These are phyloP conservation scores for Royoungia palumana DNA, from an alignment of 768 basidiomycete genomes.

Conservation along the genomic window DNA sequence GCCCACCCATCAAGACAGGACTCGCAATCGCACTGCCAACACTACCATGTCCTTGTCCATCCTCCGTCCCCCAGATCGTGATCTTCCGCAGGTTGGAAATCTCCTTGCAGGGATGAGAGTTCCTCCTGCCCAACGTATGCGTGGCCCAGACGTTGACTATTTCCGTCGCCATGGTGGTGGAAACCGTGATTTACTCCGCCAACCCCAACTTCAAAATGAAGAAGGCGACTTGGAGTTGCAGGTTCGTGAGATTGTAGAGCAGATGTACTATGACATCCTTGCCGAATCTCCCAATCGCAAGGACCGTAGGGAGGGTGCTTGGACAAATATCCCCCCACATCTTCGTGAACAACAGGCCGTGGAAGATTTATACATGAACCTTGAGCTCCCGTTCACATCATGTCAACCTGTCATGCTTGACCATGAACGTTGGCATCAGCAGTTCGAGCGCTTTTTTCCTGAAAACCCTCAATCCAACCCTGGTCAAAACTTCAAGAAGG, in stretches of 20 bases:
- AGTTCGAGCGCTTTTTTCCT: no score
- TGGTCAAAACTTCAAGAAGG: no score
- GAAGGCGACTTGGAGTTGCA: background rate
- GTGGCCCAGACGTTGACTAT: background rate
- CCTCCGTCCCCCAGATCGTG: background rate
- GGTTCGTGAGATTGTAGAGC: background rate
- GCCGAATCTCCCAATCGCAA: background rate
- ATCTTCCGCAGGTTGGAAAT: no score
- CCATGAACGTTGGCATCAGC: background rate
- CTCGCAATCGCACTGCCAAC: no score
- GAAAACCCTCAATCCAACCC: no score
- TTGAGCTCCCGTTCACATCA: constrained; percentile 18
- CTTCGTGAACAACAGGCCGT: background rate
- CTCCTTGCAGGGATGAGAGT: no score
- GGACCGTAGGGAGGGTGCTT: background rate
- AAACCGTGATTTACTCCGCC: no score
- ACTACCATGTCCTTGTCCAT: background rate
- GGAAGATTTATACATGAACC: background rate
- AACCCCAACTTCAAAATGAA: no score
- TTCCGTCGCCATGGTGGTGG: no score
- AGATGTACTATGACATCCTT: background rate
- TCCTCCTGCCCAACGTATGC: background rate
- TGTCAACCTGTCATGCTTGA: no score
- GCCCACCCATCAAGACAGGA: no score
- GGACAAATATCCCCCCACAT: background rate